These are phyloP conservation scores for Salix suchowensis DNA, from an alignment of 345 rosid species.

Conservation along the genomic window DNA sequence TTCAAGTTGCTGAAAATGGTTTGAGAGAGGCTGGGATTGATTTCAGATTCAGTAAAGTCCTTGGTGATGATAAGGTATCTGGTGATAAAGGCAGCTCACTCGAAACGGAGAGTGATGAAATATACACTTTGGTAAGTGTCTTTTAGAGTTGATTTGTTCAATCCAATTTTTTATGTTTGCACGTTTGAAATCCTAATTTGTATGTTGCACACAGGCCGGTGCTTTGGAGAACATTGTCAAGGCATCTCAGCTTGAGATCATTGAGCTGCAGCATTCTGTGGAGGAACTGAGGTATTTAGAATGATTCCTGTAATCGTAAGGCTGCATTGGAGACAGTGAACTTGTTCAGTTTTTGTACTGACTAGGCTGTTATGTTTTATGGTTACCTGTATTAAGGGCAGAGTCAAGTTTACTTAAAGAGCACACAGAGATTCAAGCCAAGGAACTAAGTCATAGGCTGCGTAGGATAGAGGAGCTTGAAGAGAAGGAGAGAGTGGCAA, in stretches of 20 bases:
- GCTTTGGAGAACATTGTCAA: constrained; percentile 91
- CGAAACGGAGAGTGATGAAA: constrained; percentile 67
- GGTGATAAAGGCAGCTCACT: constrained; percentile 26
- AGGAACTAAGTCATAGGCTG: constrained; percentile 70
- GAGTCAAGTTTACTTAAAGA: constrained; percentile 61
- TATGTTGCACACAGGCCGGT: constrained; percentile 58
- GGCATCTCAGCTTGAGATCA: constrained; percentile 83
- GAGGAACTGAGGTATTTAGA: constrained; percentile 70
- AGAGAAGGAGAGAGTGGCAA: constrained; percentile 85
- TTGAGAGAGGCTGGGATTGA: constrained; percentile 69
- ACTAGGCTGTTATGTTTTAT: constrained; percentile 10
- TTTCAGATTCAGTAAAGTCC: constrained; percentile 49
- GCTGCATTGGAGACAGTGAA: neutral
- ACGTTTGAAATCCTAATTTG: constrained; percentile 4
- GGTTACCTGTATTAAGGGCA: constrained; percentile 62
- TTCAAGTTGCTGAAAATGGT: constrained; percentile 87
- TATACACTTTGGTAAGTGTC: constrained; percentile 68
- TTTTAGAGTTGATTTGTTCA: neutral
- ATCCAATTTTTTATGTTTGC: neutral
- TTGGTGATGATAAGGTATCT: constrained; percentile 35
- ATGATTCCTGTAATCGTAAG: neutral
- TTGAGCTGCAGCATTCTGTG: constrained; percentile 64
- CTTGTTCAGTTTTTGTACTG: constrained; percentile 6
- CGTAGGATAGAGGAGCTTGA: constrained; percentile 74
- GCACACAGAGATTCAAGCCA: constrained; percentile 64